Evolutionary conservation across 768 basidiomycete species (phyloP), one percentile per base, ranked within the genome.

Genomic region (Agaricus sinodeliciosus): DNA sequence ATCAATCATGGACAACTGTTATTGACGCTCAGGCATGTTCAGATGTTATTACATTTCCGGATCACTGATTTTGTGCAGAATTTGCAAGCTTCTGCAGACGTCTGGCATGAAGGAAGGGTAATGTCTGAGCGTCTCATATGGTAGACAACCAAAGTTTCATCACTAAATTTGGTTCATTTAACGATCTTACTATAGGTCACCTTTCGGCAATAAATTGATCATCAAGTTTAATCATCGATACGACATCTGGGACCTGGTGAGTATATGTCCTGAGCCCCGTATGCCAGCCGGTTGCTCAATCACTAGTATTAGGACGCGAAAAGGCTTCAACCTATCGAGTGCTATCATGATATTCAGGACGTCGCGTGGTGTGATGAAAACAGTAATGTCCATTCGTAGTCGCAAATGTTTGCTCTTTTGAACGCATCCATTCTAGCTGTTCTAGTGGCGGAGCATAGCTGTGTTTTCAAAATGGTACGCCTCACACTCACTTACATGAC

Each of bases 241-340:
- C 13, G 51, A 52, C 18, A 43, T 52, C 25, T 52, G 51, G 51
- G 51, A 52, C 37, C 36, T 52, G 27, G 51, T 52, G 36, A 52
- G 51, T 31, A 31, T 31, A 31, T 11, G 11, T 9, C 16, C 4
- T 28, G 25, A 4, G 13, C 11, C 8, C 11, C 25, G 13, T 27
- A 19, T n/a, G 15, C 7, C 25, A 25, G 5, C 43, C 15, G 43
- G 5, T 9, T 13, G 5, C 25, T 44, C 26, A 28, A 13, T 28
- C 18, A 22, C 19, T 43, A 3, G 25, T n/a, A 8, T 2, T 8
- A 50, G 49, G 49, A 41, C 18, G 49, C 49, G 13, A 50, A 50
- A 13, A 26, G 6, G 11, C 41, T 50, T 19, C 40, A 28, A 7
- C 15, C 25, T 12, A 16, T 50, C 16, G 49, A 50, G 18, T 26